Evolutionary conservation across 345 rosid species (phyloP).

Genomic region (Pugionium cornutum): DNA sequence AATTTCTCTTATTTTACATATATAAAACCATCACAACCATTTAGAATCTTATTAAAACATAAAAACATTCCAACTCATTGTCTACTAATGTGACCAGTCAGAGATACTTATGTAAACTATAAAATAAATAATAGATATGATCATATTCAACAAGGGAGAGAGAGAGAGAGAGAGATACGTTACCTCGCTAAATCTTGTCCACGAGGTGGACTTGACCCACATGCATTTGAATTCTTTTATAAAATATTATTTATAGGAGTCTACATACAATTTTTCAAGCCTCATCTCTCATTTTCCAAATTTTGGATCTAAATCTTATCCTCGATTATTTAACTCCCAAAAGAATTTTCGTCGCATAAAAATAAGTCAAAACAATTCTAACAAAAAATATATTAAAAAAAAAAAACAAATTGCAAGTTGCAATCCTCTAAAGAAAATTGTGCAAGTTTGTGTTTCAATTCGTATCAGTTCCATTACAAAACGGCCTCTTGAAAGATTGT

Average conservation of each 20-base stretch:
- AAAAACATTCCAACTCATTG: no score
- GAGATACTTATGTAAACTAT: no score
- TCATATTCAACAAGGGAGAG: conserved; percentile 21
- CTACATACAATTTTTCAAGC: conserved; percentile 5
- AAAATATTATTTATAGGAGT: conserved; percentile 12
- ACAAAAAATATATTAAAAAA: background rate
- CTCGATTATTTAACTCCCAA: background rate
- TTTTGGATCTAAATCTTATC: background rate
- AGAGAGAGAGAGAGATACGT: conserved; percentile 9
- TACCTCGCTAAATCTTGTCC: conserved; percentile 19
- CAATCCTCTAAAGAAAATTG: background rate
- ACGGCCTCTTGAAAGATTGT: background rate
- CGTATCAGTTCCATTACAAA: background rate
- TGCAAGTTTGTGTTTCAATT: background rate
- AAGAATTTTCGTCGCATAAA: background rate
- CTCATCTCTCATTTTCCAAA: background rate
- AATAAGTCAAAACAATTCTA: conserved; percentile 10
- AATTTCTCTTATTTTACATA: no score
- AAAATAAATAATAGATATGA: background rate
- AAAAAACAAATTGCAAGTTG: conserved; percentile 7
- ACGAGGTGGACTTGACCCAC: conserved; percentile 30
- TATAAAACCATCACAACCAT: no score
- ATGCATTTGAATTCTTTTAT: conserved; percentile 12
- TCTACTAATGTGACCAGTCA: no score
- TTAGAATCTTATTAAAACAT: no score